Evolutionary conservation across 2,329 filamentous ascomycete genomes (phyloP).

Genomic region (Xylaria sp.): DNA sequence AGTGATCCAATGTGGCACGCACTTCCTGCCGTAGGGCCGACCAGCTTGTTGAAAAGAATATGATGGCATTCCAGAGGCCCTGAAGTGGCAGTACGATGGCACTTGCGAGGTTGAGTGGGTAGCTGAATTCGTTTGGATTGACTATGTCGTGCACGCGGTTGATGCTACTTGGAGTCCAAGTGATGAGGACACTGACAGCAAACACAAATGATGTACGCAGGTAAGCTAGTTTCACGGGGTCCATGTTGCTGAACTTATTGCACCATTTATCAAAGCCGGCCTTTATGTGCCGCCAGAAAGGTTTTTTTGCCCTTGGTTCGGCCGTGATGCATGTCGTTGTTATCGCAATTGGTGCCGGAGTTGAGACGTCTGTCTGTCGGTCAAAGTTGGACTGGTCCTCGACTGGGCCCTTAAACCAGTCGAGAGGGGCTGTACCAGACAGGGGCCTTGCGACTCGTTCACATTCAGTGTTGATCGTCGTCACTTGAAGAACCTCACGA

Average conservation of each 20-base stretch:
- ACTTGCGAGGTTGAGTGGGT: constrained; percentile 73
- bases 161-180: constrained; percentile 74
- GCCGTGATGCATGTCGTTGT: constrained; percentile 49
- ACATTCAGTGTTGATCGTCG: constrained; percentile 45
- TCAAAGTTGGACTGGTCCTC: constrained; percentile 34
- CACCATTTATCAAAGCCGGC: constrained; percentile 42
- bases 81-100: constrained; percentile 80
- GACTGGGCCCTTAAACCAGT: constrained; percentile 48
- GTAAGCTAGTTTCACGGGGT: constrained; percentile 70
- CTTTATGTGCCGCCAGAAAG: constrained; percentile 34
- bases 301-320: constrained; percentile 37
- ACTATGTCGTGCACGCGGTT: constrained; percentile 78
- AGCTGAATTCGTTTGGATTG: constrained; percentile 62
- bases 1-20: constrained; percentile 33
- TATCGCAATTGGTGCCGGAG: constrained; percentile 40
- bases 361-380: constrained; percentile 17
- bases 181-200: constrained; percentile 68
- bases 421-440: constrained; percentile 34
- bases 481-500: constrained; percentile 47
- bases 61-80: constrained; percentile 82
- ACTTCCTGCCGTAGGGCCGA: constrained; percentile 52
- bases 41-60: constrained; percentile 76
- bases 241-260: constrained; percentile 54
- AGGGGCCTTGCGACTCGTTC: constrained; percentile 34
- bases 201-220: constrained; percentile 70